These are phyloP conservation scores for Sarocladiaceae sp. DNA, from an alignment of 2,329 filamentous ascomycete genomes.

Conservation along the genomic window DNA sequence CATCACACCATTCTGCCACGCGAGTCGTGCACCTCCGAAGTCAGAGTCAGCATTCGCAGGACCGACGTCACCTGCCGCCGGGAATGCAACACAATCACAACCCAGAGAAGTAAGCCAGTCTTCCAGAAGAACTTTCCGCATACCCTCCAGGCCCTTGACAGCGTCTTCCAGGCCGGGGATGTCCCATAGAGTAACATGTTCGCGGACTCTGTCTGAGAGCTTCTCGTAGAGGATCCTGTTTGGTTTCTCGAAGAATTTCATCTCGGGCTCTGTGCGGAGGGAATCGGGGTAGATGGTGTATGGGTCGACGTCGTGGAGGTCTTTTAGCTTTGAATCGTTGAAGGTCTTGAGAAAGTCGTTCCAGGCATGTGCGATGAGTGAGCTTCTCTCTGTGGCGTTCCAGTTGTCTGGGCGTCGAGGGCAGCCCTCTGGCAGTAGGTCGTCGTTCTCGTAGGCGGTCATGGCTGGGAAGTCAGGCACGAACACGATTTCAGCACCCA, in stretches of 20 bases:
- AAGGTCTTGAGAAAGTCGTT: slow-evolving; percentile 25
- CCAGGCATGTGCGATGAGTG: slow-evolving; percentile 16
- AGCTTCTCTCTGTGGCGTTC: slow-evolving; percentile 28
- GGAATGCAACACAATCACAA: slow-evolving; percentile 44
- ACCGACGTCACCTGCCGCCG: slow-evolving; percentile 46
- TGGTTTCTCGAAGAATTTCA: slow-evolving; percentile 13
- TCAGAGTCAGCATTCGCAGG: slow-evolving; percentile 40
- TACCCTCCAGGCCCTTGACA: slow-evolving; percentile 40
- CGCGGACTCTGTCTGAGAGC: slow-evolving; percentile 14
- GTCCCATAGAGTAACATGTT: slow-evolving; percentile 30
- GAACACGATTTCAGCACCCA: slow-evolving; percentile 37
- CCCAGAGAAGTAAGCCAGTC: slow-evolving; percentile 39
- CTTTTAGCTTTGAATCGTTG: slow-evolving; percentile 29
- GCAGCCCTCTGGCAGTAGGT: slow-evolving; percentile 31
- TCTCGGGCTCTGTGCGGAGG: slow-evolving; percentile 16
- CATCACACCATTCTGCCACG: slow-evolving; percentile 30
- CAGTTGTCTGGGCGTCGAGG: slow-evolving; percentile 35
- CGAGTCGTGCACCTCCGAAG: slow-evolving; percentile 12
- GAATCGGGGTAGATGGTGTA: slow-evolving; percentile 29
- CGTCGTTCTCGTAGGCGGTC: slow-evolving; percentile 41
- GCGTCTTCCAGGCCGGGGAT: slow-evolving; percentile 37
- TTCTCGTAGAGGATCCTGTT: slow-evolving; percentile 19
- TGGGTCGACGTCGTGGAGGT: slow-evolving; percentile 34
- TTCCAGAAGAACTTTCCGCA: slow-evolving; percentile 44
- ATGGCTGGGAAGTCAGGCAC: slow-evolving; percentile 39